Evolutionary conservation across 345 rosid species (phyloP).

Genomic region (Eucalyptus polyanthemos): DNA sequence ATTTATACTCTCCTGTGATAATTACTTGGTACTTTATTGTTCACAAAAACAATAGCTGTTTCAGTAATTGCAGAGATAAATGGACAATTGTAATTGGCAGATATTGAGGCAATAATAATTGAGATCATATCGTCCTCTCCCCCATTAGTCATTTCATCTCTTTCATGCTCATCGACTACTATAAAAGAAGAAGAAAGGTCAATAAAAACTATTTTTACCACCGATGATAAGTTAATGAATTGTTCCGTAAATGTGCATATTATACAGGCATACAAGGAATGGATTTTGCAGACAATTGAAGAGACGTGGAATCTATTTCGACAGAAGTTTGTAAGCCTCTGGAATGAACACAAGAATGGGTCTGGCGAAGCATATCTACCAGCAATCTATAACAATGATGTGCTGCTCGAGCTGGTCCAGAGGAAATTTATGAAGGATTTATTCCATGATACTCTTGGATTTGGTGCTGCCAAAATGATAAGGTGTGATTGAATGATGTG

Average conservation of each 20-base stretch:
- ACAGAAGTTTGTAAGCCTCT: constrained; percentile 49
- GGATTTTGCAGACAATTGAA: constrained; percentile 60
- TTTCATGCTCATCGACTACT: background rate
- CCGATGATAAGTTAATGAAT: background rate
- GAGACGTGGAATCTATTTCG: constrained; percentile 72
- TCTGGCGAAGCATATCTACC: constrained; percentile 83
- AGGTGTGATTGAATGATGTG: constrained; percentile 26
- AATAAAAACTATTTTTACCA: background rate
- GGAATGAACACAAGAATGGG: constrained; percentile 76
- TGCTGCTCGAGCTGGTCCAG: constrained; percentile 55
- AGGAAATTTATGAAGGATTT: constrained; percentile 49
- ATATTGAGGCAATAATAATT: background rate
- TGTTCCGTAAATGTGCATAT: background rate
- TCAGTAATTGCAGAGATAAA: background rate
- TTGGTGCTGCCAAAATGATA: constrained; percentile 95
- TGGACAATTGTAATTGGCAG: background rate
- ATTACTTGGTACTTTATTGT: background rate
- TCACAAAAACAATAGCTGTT: background rate
- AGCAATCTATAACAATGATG: constrained; percentile 53
- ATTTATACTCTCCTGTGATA: background rate
- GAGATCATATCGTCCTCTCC: background rate
- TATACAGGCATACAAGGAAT: constrained; percentile 55
- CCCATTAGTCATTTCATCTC: background rate
- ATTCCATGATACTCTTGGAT: constrained; percentile 84
- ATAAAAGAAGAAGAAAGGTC: background rate